A percentile compares a stretch with the other conserved stretches of the same genome.
Evolutionary conservation across 2,329 filamentous ascomycete species (phyloP).

Genomic region (Furcasterigmium furcatum): DNA sequence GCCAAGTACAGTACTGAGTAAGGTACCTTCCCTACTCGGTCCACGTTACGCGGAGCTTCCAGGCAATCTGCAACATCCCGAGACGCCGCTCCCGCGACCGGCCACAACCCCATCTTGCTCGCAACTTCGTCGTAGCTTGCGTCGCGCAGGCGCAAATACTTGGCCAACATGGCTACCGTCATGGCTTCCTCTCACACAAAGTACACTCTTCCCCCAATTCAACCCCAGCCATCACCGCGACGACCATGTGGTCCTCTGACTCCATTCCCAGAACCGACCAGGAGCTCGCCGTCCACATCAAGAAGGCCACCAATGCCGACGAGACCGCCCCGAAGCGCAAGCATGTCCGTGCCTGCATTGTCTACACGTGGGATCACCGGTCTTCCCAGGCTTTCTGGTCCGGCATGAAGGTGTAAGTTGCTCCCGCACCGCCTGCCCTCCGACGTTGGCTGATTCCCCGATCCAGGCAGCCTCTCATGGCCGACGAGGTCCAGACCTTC

Average conservation of each 20-base stretch:
- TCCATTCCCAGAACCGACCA: constrained; percentile 55
- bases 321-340: constrained; percentile 73
- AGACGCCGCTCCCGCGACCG: neutral
- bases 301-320: constrained; percentile 66
- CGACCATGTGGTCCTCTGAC: constrained; percentile 4
- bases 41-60: neutral
- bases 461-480: constrained; percentile 86
- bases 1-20: no score
- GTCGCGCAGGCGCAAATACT: constrained; percentile 3
- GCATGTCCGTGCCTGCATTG: constrained; percentile 96
- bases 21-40: no score
- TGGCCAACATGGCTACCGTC: constrained; percentile 12
- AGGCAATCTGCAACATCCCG: neutral
- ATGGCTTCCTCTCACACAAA: constrained; percentile 13
- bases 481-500: constrained; percentile 98
- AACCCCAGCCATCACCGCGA: neutral
- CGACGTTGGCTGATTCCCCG: neutral
- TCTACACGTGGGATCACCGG: constrained; percentile 99
- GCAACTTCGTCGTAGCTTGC: neutral
- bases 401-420: constrained; percentile 91
- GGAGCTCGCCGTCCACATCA: constrained; percentile 67
- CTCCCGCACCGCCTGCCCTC: constrained; percentile 1
- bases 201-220: constrained; percentile 3
- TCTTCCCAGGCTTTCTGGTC: constrained; percentile 94
- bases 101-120: neutral